Percentiles rank a stretch among this genome's conserved stretches.
These are phyloP conservation scores for Didymella sp. DNA, from an alignment of 2,329 filamentous ascomycete genomes.

Conservation along the genomic window DNA sequence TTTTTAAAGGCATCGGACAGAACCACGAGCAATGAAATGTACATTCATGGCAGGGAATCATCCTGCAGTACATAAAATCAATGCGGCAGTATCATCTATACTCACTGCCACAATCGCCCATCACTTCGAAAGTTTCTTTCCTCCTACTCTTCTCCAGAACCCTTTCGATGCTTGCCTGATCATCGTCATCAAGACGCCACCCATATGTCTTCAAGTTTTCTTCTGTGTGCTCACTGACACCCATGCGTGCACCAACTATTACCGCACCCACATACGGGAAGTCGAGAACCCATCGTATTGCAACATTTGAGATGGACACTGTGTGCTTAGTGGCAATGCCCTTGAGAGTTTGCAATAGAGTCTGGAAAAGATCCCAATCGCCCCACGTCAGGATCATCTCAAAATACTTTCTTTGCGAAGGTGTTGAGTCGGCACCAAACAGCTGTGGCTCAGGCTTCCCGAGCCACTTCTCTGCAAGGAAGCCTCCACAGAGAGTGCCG, in stretches of 20 bases:
- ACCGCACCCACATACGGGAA: not conserved
- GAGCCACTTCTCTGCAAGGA: not conserved
- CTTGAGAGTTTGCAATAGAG: not conserved
- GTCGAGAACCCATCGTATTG: not conserved
- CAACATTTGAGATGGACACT: not conserved
- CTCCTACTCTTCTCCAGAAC: not conserved
- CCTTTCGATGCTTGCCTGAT: not conserved
- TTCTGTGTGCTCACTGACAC: not conserved
- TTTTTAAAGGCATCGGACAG: too few species aligned
- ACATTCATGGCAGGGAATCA: too few species aligned
- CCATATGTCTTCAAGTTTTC: not conserved
- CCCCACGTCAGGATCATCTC: not conserved
- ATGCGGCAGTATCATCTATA: not conserved
- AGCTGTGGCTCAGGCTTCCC: not conserved
- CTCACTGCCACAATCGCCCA: not conserved
- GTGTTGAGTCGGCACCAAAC: not conserved
- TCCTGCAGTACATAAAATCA: too few species aligned
- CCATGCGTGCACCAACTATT: not conserved
- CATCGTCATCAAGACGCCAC: not conserved
- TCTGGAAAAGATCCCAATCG: not conserved
- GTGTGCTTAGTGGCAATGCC: not conserved
- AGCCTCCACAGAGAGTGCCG: not conserved
- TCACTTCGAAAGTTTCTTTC: not conserved
- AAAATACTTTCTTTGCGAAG: not conserved
- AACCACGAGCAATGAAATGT: too few species aligned